phyloP scores from a whole-genome alignment of 305 asterid genomes.

The Nicotiana rustica region DNA sequence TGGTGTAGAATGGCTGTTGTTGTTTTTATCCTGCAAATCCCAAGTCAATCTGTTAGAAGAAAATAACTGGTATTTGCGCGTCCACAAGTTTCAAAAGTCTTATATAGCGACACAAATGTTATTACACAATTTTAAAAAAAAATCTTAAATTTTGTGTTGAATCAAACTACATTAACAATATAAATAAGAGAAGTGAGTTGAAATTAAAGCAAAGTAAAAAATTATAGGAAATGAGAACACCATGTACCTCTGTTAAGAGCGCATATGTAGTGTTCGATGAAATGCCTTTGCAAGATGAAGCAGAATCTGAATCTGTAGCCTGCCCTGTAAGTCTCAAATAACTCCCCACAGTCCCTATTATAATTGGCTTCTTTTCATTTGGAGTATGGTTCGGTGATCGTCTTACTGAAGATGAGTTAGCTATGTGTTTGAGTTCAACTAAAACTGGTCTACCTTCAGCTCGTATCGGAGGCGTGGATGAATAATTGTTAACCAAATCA shows the following conservation, averaged over 20 bases:
- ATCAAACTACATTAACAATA: too few relatives aligned
- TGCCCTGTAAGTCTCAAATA: constrained; percentile 56
- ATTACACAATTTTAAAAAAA: too few relatives aligned
- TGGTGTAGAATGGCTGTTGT: not conserved
- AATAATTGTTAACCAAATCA: constrained; percentile 47
- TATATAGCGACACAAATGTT: too few relatives aligned
- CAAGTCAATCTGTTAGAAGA: not conserved
- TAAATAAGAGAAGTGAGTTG: too few relatives aligned
- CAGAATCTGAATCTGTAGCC: constrained; percentile 31
- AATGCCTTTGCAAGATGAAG: constrained; percentile 33
- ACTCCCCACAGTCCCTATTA: constrained; percentile 64
- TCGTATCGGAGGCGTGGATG: constrained; percentile 42
- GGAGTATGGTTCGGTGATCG: constrained; percentile 35
- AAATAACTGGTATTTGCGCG: too few relatives aligned
- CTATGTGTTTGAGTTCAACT: constrained; percentile 43
- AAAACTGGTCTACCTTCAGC: constrained; percentile 48
- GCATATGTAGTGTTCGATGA: not conserved
- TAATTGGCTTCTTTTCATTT: constrained; percentile 45
- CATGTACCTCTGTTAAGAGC: not conserved
- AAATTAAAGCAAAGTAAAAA: not conserved
- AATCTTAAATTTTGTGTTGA: too few relatives aligned
- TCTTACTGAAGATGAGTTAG: constrained; percentile 30
- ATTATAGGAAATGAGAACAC: not conserved
- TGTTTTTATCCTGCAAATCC: constrained; percentile 39
- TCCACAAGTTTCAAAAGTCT: too few relatives aligned